Base-by-base conservation (phyloP, 2,329 filamentous ascomycete genomes). In the Geosmithia flava region DNA sequence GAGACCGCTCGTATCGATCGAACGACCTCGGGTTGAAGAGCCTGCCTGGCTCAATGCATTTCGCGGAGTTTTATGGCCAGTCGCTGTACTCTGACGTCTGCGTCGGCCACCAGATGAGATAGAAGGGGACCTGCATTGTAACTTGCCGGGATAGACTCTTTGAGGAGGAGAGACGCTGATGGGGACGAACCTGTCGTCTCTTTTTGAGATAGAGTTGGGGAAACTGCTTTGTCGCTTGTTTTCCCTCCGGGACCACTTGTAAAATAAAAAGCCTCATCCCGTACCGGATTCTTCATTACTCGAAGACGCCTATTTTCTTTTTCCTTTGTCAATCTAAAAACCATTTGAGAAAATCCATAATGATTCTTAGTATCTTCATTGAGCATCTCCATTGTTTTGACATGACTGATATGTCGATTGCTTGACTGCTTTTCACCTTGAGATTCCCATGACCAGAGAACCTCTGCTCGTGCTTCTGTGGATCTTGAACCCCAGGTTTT, bases 191-290 rank as follows among this genome's bases (percentile, higher is more conserved):
- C 15, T 56, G 60, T 59, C 58, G 55, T 53, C 52, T 53, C 33
- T 58, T 39, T 62, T 39, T 62, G 56, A 62, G 55, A 61, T 62
- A 59, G 59, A 64, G 56, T 59, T 62, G 59, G 59, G 57, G 58
- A 58, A 54, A 56, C 58, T 53, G 56, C 53, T 58, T 37, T 16
- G 33, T 37, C 15, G 33, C 33, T 37, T 37, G 57, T 48, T 54
- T 59, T 60, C 53, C 59, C 56, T 54, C 55, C 53, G 59, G 59
- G 62, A 64, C 55, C 55, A 62, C 58, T 62, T 67, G 65, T 67
- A 67, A 66, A 67, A 65, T 67, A 65, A 66, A 64, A 67, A 65
- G 59, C 59, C 61, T 65, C 62, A 63, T 62, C 63, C 60, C 62
- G 33, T 37, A 63, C 62, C 61, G 59, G 58, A 53, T 60, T 60